Percentiles rank a stretch among this genome's conserved stretches.
Evolutionary conservation across 208 protist genomes (phyloP).

Genomic region (Trypanosoma avium): DNA sequence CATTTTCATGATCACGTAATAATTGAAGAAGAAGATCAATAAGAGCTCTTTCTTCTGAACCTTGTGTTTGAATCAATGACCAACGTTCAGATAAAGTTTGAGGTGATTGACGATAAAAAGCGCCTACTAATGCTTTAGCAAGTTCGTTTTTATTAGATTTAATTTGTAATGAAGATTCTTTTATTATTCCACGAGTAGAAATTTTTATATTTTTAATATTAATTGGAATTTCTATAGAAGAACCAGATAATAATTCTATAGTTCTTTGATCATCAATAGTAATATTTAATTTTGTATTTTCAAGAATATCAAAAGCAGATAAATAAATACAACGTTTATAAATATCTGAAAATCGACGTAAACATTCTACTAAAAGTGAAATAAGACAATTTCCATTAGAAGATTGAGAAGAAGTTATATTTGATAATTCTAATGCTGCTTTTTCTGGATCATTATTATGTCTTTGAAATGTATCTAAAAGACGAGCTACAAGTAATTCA

Average conservation of each 20-base stretch:
- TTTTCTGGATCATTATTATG: slow-evolving; percentile 35
- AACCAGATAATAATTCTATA: slow-evolving; percentile 1
- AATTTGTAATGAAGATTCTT: neutral
- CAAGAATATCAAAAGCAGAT: neutral
- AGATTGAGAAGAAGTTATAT: slow-evolving; percentile 29
- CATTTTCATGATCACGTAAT: slow-evolving; percentile 22
- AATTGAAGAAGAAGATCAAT: slow-evolving; percentile 24
- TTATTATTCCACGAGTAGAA: slow-evolving; percentile 6
- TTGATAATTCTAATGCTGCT: slow-evolving; percentile 47
- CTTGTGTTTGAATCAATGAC: slow-evolving; percentile 21
- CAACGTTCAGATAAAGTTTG: slow-evolving; percentile 13
- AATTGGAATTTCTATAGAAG: neutral
- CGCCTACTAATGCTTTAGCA: slow-evolving; percentile 17
- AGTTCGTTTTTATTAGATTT: slow-evolving; percentile 3
- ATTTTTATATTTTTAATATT: slow-evolving; percentile 8
- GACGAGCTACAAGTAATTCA: slow-evolving; percentile 45
- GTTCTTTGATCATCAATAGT: slow-evolving; percentile 4
- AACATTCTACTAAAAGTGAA: slow-evolving; percentile 49
- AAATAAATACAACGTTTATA: slow-evolving; percentile 1
- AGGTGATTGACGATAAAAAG: slow-evolving; percentile 8
- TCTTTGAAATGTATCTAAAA: slow-evolving; percentile 71
- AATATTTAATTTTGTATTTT: slow-evolving; percentile 5
- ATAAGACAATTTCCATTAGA: slow-evolving; percentile 48
- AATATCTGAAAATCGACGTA: slow-evolving; percentile 26
- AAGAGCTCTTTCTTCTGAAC: slow-evolving; percentile 18